phyloP scores from a whole-genome alignment of 1,284 basidiomycete genomes.

The Erythrobasidium hasegawianum region DNA sequence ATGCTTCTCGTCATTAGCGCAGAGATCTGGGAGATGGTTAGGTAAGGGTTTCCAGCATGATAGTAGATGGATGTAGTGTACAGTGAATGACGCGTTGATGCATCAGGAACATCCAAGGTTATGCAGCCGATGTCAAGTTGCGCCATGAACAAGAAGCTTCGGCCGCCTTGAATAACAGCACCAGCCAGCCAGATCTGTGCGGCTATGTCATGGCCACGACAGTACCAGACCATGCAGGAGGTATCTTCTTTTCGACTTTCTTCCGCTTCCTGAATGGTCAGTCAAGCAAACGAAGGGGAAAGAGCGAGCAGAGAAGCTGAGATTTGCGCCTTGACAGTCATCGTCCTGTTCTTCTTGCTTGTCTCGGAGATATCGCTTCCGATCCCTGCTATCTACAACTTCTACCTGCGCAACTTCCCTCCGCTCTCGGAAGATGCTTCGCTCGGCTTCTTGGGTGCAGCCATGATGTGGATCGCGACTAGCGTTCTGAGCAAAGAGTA shows the following conservation, averaged over 20 bases:
- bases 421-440: constrained; percentile 38
- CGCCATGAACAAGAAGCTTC: constrained; percentile 8
- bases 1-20: constrained; percentile 67
- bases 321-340: constrained; percentile 11
- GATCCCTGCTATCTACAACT: constrained; percentile 27
- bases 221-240: constrained; percentile 38
- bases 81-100: background rate
- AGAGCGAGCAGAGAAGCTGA: background rate
- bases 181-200: constrained; percentile 1
- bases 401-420: constrained; percentile 41
- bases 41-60: constrained; percentile 48
- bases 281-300: background rate
- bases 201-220: constrained; percentile 34
- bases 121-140: constrained; percentile 21
- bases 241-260: constrained; percentile 38
- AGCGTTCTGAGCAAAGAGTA: constrained; percentile 35
- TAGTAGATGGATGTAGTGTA: background rate
- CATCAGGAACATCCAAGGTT: constrained; percentile 6
- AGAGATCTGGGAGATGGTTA: constrained; percentile 71
- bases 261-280: background rate
- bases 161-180: background rate
- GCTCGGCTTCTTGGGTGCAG: constrained; percentile 38
- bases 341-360: constrained; percentile 38
- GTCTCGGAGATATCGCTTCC: constrained; percentile 37
- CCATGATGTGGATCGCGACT: constrained; percentile 39